Conservation (phyloP, 306 rosid species). For the Pyrus bretschneideri region DNA sequence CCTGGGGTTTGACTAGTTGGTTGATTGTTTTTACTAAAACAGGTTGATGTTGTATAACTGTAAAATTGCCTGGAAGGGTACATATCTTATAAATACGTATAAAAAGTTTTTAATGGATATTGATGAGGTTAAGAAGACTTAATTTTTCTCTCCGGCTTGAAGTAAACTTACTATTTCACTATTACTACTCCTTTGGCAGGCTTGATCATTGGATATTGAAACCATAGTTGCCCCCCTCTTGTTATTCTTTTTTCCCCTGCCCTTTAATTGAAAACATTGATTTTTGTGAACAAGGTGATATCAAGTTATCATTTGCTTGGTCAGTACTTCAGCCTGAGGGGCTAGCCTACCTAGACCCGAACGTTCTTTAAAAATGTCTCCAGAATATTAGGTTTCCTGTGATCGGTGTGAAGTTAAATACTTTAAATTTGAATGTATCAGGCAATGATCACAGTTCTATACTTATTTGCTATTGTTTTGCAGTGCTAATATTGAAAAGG, state of each 20-base stretch:
- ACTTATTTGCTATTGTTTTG: constrained; percentile 16
- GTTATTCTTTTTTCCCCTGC: not conserved
- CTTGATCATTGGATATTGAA: not conserved
- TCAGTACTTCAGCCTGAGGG: not conserved
- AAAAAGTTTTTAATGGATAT: not conserved
- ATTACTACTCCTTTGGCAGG: not conserved
- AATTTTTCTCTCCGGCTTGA: not conserved
- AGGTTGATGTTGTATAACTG: not conserved
- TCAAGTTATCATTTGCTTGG: not conserved
- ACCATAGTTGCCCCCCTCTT: not conserved
- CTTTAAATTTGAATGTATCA: not conserved
- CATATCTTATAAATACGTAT: not conserved
- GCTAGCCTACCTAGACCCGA: not conserved
- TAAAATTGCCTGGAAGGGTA: not conserved
- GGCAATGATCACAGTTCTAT: not conserved
- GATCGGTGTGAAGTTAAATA: not conserved
- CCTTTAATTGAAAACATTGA: not conserved
- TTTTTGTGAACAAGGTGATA: not conserved
- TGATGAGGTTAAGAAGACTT: not conserved
- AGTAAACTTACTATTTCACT: not conserved
- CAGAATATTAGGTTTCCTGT: not conserved
- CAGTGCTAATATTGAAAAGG: constrained; percentile 74
- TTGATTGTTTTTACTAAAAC: not conserved
- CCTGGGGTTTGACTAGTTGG: not conserved
- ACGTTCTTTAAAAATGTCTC: not conserved